Conservation (phyloP, 2,329 filamentous ascomycete genomes). For the Diatrype stigma region DNA sequence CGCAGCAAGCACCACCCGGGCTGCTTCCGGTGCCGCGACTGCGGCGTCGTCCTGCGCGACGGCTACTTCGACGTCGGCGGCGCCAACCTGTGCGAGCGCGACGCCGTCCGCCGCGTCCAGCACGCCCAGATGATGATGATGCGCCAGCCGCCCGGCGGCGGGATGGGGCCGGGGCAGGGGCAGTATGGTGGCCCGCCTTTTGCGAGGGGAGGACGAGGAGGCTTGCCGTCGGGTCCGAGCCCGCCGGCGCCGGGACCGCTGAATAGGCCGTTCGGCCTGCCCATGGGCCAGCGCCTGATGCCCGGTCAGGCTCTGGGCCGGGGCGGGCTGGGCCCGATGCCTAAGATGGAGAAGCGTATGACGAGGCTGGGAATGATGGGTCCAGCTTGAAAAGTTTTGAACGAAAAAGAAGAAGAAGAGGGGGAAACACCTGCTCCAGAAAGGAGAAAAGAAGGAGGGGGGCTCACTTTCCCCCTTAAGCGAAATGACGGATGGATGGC, state of each 20-base stretch:
- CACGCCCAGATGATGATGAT: slow-evolving; percentile 30
- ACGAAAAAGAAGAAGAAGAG: no score
- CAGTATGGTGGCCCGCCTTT: no score
- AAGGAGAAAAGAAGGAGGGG: no score
- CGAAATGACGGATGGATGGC: not conserved
- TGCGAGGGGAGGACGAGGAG: slow-evolving; percentile 15
- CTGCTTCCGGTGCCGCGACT: slow-evolving; percentile 83
- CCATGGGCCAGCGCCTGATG: slow-evolving; percentile 27
- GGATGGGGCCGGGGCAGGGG: slow-evolving; percentile 12
- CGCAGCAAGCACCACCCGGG: slow-evolving; percentile 82
- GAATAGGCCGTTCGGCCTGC: slow-evolving; percentile 30
- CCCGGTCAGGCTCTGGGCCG: slow-evolving; percentile 33
- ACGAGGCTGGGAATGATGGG: slow-evolving; percentile 56
- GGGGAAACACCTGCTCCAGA: no score
- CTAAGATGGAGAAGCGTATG: slow-evolving; percentile 59
- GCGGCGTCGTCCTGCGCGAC: slow-evolving; percentile 66
- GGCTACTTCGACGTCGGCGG: slow-evolving; percentile 91
- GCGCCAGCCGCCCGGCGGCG: slow-evolving; percentile 14
- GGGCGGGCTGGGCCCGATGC: slow-evolving; percentile 30
- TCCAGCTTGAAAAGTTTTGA: not conserved
- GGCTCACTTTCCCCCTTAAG: not conserved
- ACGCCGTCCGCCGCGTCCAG: slow-evolving; percentile 62
- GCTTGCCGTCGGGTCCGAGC: slow-evolving; percentile 22
- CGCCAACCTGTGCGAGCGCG: slow-evolving; percentile 77
- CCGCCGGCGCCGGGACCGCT: slow-evolving; percentile 15